Percentiles rank a stretch among this genome's conserved stretches.
These are phyloP conservation scores for Puccinia brachypodii DNA, from an alignment of 1,284 basidiomycete genomes.

Conservation along the genomic window DNA sequence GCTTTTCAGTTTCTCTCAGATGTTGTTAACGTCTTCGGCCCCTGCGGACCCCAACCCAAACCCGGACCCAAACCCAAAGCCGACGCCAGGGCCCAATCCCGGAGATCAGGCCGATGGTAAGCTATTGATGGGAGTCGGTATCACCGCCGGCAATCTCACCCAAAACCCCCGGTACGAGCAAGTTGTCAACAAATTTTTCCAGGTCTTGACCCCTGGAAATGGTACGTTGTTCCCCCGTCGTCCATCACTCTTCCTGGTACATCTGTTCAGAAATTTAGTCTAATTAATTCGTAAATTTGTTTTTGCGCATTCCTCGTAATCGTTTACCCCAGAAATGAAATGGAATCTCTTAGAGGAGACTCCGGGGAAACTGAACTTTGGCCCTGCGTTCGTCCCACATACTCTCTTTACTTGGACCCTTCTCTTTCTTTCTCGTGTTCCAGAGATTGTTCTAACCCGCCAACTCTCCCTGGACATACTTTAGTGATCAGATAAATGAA, in stretches of 20 bases:
- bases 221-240: neutral
- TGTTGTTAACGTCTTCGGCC: neutral
- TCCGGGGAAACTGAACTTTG: neutral
- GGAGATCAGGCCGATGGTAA: neutral
- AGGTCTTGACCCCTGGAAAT: constrained; percentile 3
- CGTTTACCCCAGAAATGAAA: constrained; percentile 6
- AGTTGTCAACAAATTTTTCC: neutral
- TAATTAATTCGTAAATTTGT: neutral
- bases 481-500: neutral
- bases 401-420: neutral
- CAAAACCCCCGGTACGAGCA: too few species aligned
- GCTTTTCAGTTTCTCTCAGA: neutral
- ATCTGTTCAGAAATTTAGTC: neutral
- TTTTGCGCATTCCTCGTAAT: neutral
- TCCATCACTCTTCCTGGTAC: neutral
- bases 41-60: neutral
- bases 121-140: neutral
- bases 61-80: neutral
- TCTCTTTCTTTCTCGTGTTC: neutral
- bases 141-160: neutral
- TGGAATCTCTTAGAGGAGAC: neutral
- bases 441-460: neutral
- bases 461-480: neutral
- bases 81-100: neutral
- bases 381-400: neutral